These are phyloP conservation scores for Quambalaria eucalypti DNA, from an alignment of 1,284 basidiomycete genomes.

Conservation along the genomic window DNA sequence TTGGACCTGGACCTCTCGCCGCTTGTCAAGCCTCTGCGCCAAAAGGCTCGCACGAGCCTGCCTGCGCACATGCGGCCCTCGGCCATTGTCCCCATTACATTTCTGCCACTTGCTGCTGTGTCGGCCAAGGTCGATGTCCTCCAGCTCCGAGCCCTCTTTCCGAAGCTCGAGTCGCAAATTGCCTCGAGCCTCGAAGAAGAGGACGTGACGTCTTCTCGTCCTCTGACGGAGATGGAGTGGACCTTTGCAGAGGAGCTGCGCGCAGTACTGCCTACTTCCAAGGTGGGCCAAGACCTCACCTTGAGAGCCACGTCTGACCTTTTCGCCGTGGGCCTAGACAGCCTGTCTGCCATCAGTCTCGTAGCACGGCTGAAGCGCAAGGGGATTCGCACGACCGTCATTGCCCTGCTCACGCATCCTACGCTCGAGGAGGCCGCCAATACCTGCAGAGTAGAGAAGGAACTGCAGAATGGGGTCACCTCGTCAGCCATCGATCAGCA, in stretches of 20 bases:
- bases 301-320: conserved; percentile 12
- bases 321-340: conserved; percentile 36
- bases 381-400: conserved; percentile 14
- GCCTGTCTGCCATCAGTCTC: conserved; percentile 31
- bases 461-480: background rate
- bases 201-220: background rate
- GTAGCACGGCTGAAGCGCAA: conserved; percentile 19
- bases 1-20: background rate
- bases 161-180: conserved; percentile 3
- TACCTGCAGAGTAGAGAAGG: background rate
- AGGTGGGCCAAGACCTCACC: background rate
- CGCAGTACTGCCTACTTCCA: background rate
- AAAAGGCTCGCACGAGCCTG: conserved; percentile 7
- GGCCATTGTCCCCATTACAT: conserved; percentile 20
- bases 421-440: conserved; percentile 24
- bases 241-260: conserved; percentile 12
- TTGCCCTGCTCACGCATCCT: conserved; percentile 20
- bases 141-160: conserved; percentile 18
- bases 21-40: background rate
- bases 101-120: conserved; percentile 28
- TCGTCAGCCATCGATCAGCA: too few relatives aligned
- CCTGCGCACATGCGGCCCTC: conserved; percentile 39
- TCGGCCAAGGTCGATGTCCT: conserved; percentile 33
- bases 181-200: background rate
- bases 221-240: conserved; percentile 12